Evolutionary conservation across 129 eudicot genomes (phyloP).

Genomic region (Tagetes patula): DNA sequence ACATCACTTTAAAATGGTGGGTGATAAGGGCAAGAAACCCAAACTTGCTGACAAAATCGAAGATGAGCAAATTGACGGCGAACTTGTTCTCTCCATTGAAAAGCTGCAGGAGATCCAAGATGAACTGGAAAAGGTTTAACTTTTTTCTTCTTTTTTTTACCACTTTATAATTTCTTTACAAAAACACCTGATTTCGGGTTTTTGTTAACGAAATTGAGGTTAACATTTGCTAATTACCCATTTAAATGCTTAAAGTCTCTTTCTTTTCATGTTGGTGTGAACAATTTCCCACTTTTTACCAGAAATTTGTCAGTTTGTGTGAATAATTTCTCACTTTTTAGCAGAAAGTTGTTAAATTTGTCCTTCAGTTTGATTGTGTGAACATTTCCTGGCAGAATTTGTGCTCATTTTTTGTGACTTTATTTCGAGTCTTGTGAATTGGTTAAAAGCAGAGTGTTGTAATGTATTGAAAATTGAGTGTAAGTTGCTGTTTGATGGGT

Average conservation of each 20-base stretch:
- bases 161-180: neutral
- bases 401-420: too few species aligned
- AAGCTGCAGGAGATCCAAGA: conserved; percentile 84
- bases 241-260: neutral
- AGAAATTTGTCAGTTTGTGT: too few species aligned
- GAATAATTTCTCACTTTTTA: too few species aligned
- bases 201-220: neutral
- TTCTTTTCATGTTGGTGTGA: neutral
- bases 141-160: neutral
- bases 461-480: neutral
- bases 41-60: conserved; percentile 47
- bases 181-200: neutral
- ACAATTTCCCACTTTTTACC: neutral
- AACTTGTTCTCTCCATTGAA: conserved; percentile 60
- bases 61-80: conserved; percentile 44
- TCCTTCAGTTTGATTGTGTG: too few species aligned
- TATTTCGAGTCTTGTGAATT: too few species aligned
- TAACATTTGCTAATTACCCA: neutral
- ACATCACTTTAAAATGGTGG: conserved; percentile 44
- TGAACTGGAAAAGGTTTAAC: conserved; percentile 64
- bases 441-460: too few species aligned
- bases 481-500: neutral
- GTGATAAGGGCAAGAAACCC: conserved; percentile 72
- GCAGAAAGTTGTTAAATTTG: too few species aligned
- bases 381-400: too few species aligned